These are phyloP conservation scores for Xylaria sp. DNA, from an alignment of 2,329 filamentous ascomycete genomes.

Conservation along the genomic window DNA sequence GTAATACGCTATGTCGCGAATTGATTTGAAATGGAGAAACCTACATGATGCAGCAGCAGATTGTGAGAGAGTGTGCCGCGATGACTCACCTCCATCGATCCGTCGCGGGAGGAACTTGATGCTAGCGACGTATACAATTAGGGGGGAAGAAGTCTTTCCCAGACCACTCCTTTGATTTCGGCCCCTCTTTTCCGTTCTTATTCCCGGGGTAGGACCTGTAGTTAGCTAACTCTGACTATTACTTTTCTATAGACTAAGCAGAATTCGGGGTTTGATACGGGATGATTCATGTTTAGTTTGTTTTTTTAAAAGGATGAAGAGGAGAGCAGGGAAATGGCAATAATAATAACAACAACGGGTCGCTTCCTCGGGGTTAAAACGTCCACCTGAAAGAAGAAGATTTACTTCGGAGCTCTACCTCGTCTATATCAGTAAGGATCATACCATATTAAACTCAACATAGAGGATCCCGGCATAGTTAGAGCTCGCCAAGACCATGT, in stretches of 20 bases:
- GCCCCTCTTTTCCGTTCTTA: constrained; percentile 19
- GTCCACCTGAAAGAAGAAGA: background rate
- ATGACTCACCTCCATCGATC: background rate
- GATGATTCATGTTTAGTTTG: background rate
- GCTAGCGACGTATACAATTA: background rate
- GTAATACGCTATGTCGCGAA: background rate
- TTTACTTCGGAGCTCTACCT: background rate
- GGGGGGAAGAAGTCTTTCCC: background rate
- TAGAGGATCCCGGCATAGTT: background rate
- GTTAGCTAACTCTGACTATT: background rate
- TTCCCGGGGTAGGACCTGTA: constrained; percentile 8
- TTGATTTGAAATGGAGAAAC: background rate
- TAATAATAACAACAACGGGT: background rate
- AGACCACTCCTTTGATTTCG: background rate
- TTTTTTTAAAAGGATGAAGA: background rate
- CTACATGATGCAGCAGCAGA: background rate
- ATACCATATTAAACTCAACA: background rate
- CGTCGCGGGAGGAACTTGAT: background rate
- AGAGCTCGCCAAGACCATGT: constrained; percentile 20
- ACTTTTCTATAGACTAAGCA: background rate
- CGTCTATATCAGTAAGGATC: background rate
- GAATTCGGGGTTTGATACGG: background rate
- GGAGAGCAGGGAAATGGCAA: background rate
- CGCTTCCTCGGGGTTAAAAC: background rate
- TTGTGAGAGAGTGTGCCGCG: background rate